Evolutionary conservation across 495 filamentous ascomycete genomes (phyloP), one percentile per base, ranked within the genome.

Genomic region (Penicillium herquei): DNA sequence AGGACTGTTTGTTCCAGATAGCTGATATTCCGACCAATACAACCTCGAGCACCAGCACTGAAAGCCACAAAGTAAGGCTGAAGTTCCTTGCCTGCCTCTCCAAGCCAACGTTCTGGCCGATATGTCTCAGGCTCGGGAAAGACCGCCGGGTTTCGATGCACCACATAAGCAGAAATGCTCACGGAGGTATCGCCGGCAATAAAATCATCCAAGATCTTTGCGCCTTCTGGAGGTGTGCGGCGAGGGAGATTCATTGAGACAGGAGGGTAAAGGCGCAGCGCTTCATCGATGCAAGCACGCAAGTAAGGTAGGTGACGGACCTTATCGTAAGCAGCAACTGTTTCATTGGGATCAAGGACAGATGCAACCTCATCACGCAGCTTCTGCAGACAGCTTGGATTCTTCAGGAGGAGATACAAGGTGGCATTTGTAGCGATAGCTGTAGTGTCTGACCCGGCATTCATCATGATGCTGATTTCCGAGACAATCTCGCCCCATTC

Each of bases 1-100:
- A 74, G 39, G 7, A 74, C 61, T 0, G 63, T 61, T 44, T 76
- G 71, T 56, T 74, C 71, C 1, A 76, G 59, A 49, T 72, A 74
- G 11, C 59, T 67, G 33, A 79, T 76, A 59, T 75, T 76, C 0
- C 71, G 59, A 10, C 76, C 74, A 63, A 79, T 78, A 51, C 73
- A 78, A 0, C 67, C 73, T 33, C 74, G 43, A 0, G 72, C 68
- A 2, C 74, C 73, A 2, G 71, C 62, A 49, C 63, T 68, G 47
- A 79, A 78, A 1, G 69, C 44, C n/a, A 78, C 56, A 43, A 79
- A 78, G 48, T 59, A 68, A 3, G 58, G 58, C 57, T 69, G 71
- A 39, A 78, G 51, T 0, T 57, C 52, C 55, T 73, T 71, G 0
- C 62, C 67, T 8, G 33, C 18, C 3, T 70, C 63, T 1, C 61